Evolutionary conservation across 106 monocot species (phyloP).

Genomic region (Chionographis japonica): DNA sequence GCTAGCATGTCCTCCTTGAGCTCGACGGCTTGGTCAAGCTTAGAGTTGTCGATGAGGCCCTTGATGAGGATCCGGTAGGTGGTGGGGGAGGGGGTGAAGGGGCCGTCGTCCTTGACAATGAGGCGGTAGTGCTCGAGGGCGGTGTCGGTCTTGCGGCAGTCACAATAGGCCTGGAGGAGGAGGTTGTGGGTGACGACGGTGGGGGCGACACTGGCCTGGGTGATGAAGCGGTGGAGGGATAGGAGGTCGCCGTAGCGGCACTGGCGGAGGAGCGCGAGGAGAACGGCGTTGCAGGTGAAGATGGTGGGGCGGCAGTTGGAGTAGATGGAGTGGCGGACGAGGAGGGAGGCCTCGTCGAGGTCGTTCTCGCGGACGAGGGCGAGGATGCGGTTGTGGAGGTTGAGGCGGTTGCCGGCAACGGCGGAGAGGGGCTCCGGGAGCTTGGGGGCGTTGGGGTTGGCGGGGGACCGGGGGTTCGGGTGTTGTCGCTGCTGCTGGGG

Average conservation of each 20-base stretch:
- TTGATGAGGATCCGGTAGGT: conserved; percentile 79
- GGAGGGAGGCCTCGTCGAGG: conserved; percentile 84
- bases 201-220: conserved; percentile 85
- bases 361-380: conserved; percentile 68
- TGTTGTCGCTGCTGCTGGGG: conserved; percentile 21
- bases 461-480: conserved; percentile 6
- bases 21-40: conserved; percentile 61
- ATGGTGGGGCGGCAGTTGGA: conserved; percentile 94
- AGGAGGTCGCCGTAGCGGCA: conserved; percentile 82
- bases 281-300: conserved; percentile 89
- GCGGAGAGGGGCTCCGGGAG: conserved; percentile 67
- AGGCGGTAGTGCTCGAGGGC: conserved; percentile 87
- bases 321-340: conserved; percentile 97
- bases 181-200: conserved; percentile 81
- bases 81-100: conserved; percentile 66
- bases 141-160: conserved; percentile 73
- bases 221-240: conserved; percentile 81
- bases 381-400: conserved; percentile 82
- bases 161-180: conserved; percentile 81
- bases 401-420: conserved; percentile 66
- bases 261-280: conserved; percentile 73
- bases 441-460: conserved; percentile 76
- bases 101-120: conserved; percentile 55
- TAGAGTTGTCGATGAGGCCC: conserved; percentile 64
- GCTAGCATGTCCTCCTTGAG: conserved; percentile 79